Evolutionary conservation across 2,329 filamentous ascomycete genomes (phyloP), one percentile per base, ranked within the genome.

Genomic region (Trichoderma atrobrunneum): DNA sequence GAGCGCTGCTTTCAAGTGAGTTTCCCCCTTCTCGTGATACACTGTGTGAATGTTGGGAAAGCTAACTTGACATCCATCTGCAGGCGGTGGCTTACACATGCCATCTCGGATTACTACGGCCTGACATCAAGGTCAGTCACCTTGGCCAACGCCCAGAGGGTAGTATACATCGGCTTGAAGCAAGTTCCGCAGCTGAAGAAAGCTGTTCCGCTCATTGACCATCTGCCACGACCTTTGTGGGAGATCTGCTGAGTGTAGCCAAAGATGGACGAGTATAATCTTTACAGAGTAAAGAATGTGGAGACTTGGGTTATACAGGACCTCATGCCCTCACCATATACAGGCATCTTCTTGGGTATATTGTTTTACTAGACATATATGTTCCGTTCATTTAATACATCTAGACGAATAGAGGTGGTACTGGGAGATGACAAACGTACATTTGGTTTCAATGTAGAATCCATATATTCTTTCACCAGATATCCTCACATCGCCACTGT

Each of bases 81-180:
- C 21, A 95, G 93, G 76, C 92, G 95, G 74, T 98, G 95, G 93
- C 88, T 98, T 69, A 93, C 97, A 1, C 95, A 98, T 81, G 92
- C 93, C 72, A 95, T 98, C 74, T 95, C 93, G 11, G 89, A 92
- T 54, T 98, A 98, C 81, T 98, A 98, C 79, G 95, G 94, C 59
- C 87, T 98, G 71, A 88, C 90, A 73, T 97, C 95, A 24, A 94
- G 91, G 84, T 95, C 93, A 5, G 89, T 95, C 73, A 92, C 92
- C 0, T 87, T 91, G 1, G 90, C 90, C 36, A 86, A 90, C 75
- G 91, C 93, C 16, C 88, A 91, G 67, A 89, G 93, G 66, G 92
- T 96, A 74, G 94, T 96, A 8, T 97, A 97, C 77, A 91, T 98
- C 26, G 93, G 92, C 4, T 84, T 95, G 73, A 89, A 88, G 78